Conservation (phyloP, 2,329 filamentous ascomycete species). For the Cladophialophora bantiana region DNA sequence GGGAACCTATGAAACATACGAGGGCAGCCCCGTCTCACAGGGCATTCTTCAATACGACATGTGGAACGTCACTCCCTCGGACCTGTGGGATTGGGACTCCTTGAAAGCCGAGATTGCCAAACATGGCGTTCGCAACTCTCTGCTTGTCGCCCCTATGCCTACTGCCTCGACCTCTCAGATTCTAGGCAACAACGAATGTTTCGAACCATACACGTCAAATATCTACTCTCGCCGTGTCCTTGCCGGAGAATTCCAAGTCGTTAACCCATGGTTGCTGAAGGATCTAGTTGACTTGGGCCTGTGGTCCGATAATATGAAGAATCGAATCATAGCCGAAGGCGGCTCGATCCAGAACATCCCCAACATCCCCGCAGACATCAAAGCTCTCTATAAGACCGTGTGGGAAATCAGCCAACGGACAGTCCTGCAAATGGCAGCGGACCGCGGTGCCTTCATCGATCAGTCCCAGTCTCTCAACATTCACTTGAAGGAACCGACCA, state of each 20-base stretch:
- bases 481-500: constrained; percentile 98
- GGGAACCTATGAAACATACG: constrained; percentile 87
- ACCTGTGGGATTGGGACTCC: constrained; percentile 94
- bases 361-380: constrained; percentile 95
- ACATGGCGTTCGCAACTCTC: constrained; percentile 92
- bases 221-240: constrained; percentile 99
- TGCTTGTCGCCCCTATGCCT: constrained; percentile 96
- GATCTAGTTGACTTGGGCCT: constrained; percentile 97
- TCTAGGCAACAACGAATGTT: constrained; percentile 98
- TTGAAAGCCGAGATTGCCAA: constrained; percentile 91
- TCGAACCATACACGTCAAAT: constrained; percentile 99
- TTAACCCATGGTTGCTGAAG: constrained; percentile 98
- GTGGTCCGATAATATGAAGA: constrained; percentile 99
- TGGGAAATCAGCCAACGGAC: constrained; percentile 98
- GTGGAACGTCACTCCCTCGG: constrained; percentile 93
- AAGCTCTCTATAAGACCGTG: constrained; percentile 98
- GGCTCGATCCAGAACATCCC: constrained; percentile 96
- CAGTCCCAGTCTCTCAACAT: constrained; percentile 99
- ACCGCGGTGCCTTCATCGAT: constrained; percentile 98
- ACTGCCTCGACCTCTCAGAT: constrained; percentile 98
- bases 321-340: constrained; percentile 96
- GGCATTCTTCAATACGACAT: constrained; percentile 98
- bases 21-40: constrained; percentile 92
- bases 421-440: constrained; percentile 96
- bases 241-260: constrained; percentile 98